Evolutionary conservation across 768 basidiomycete genomes (phyloP), one percentile per base, ranked within the genome.

Genomic region (Favolaschia claudopus): DNA sequence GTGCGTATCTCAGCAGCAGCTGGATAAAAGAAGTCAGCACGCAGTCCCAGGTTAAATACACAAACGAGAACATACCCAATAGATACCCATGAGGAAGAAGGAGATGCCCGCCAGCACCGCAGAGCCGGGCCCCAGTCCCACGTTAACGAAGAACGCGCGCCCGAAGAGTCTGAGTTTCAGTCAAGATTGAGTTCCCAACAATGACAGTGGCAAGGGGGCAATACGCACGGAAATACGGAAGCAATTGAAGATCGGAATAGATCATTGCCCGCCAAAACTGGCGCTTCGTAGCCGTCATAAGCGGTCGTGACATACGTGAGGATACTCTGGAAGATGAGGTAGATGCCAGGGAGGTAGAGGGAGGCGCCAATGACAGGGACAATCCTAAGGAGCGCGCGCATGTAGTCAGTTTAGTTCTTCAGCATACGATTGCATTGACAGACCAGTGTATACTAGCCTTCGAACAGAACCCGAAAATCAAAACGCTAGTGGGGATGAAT

Each of bases 391-490:
- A 34, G 7, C 4, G 34, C 14, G 29, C 14, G 22, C n/a, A n/a
- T n/a, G n/a, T n/a, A n/a, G n/a, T n/a, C n/a, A n/a, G n/a, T n/a
- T n/a, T n/a, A n/a, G n/a, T 28, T 7, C 9, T 5, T 25, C 6
- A 15, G 32, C n/a, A 24, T 27, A 15, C 8, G 20, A 12, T 15
- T 20, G n/a, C 15, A 17, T 14, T 25, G 15, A 39, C 46, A 25
- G 20, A 49, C 55, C 75, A 76, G 49, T 69, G 70, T 2, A 76
- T 53, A 54, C 55, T 63, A 24, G 63, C 55, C 13, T 63, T 66
- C 24, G 70, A 67, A 9, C 73, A 67, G 64, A 71, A 73, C 25
- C 75, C 72, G 62, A 76, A 76, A 60, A 71, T 68, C 57, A 77
- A 68, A 49, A 77, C 63, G 29, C 65, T 70, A 22, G 71, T 67